phyloP scores from a whole-genome alignment of 305 asterid species.

The Solanum aculeatissimum region DNA sequence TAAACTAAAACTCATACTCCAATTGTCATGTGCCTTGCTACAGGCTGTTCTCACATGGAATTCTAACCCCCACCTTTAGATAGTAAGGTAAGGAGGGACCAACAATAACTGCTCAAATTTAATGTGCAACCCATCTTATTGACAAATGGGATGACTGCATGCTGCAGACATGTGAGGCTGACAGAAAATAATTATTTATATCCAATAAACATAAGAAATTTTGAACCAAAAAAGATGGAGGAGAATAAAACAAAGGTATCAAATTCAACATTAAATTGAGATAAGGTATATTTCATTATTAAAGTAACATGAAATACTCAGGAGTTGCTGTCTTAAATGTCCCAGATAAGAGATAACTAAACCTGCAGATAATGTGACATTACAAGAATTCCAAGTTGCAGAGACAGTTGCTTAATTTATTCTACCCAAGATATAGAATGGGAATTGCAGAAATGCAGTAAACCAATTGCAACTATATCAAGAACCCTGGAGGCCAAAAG shows the following conservation, averaged over 20 bases:
- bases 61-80: neutral
- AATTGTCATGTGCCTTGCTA: neutral
- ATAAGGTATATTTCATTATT: neutral
- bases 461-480: neutral
- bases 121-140: constrained; percentile 2
- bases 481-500: neutral
- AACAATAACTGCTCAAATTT: constrained; percentile 5
- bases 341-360: neutral
- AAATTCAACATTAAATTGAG: neutral
- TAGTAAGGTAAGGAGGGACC: constrained; percentile 6
- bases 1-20: neutral
- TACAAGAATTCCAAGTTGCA: neutral
- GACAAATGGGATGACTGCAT: neutral
- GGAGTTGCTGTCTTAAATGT: neutral
- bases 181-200: neutral
- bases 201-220: neutral
- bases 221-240: neutral
- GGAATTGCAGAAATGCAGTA: neutral
- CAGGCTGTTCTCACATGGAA: constrained; percentile 17
- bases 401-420: neutral
- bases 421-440: neutral
- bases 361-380: neutral
- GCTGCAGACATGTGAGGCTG: constrained; percentile 8
- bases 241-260: neutral
- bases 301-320: neutral